Evolutionary conservation across 345 rosid species (phyloP).

Genomic region (Citrus maxima): DNA sequence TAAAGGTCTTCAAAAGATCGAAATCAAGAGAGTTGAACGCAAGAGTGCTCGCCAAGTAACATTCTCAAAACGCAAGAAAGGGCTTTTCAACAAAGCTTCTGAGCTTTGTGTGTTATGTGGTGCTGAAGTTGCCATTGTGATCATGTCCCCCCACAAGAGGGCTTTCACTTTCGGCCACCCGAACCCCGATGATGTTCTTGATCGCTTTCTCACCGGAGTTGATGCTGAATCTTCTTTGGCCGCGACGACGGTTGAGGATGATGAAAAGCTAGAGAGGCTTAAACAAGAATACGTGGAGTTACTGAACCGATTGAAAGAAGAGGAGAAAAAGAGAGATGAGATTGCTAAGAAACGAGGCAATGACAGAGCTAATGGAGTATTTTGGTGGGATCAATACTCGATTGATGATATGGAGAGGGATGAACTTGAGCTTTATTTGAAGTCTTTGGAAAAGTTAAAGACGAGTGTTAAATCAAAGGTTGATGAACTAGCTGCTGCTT

Average conservation of each 20-base stretch:
- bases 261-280: not conserved
- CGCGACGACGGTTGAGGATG: not conserved
- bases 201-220: slow-evolving; percentile 1
- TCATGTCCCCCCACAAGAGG: slow-evolving; percentile 26
- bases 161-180: slow-evolving; percentile 31
- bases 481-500: not conserved
- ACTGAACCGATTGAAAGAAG: not conserved
- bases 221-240: too few species aligned
- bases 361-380: not conserved
- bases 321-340: not conserved
- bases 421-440: not conserved
- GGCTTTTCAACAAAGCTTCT: slow-evolving; percentile 40
- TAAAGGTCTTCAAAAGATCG: slow-evolving; percentile 17
- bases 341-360: not conserved
- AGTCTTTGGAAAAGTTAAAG: not conserved
- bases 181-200: slow-evolving; percentile 21
- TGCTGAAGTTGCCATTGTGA: slow-evolving; percentile 33
- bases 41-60: slow-evolving; percentile 29
- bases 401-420: not conserved
- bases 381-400: slow-evolving; percentile 8
- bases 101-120: slow-evolving; percentile 37
- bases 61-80: slow-evolving; percentile 41
- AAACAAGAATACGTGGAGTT: not conserved
- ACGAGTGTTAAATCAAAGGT: not conserved
- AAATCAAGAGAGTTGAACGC: slow-evolving; percentile 20